Percentiles rank a stretch among this genome's conserved stretches.
phyloP scores from a whole-genome alignment of 2,329 filamentous ascomycete species.

The Calycina herbarum region DNA sequence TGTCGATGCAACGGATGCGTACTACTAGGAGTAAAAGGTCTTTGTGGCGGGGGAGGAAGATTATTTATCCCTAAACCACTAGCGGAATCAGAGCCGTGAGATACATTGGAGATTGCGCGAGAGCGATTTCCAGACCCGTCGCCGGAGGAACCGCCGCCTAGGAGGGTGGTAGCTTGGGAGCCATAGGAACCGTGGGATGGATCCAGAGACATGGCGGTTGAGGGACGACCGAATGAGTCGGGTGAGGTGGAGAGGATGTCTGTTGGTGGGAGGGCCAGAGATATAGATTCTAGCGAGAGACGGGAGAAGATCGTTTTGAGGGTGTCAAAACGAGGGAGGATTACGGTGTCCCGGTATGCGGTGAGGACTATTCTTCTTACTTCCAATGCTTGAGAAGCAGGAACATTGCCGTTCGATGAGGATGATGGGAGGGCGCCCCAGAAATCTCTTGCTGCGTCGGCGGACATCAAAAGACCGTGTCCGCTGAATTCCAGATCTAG shows the following conservation, averaged over 20 bases:
- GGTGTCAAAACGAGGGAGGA: constrained; percentile 83
- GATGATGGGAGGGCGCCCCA: constrained; percentile 71
- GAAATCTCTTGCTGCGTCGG: constrained; percentile 81
- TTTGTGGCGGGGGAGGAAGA: constrained; percentile 29
- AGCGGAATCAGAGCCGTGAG: constrained; percentile 49
- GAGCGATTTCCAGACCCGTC: constrained; percentile 60
- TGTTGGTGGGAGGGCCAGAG: constrained; percentile 45
- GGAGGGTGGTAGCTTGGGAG: constrained; percentile 74
- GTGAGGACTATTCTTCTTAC: constrained; percentile 86
- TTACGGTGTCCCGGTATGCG: constrained; percentile 83
- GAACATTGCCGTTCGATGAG: constrained; percentile 46
- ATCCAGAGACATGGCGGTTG: constrained; percentile 75
- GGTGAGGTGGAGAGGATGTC: constrained; percentile 49
- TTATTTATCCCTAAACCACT: constrained; percentile 30
- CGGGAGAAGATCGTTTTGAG: constrained; percentile 89
- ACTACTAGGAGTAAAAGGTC: constrained; percentile 35
- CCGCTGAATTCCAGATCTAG: constrained; percentile 93
- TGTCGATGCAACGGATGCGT: constrained; percentile 30
- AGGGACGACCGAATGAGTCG: constrained; percentile 57
- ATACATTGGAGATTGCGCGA: constrained; percentile 85
- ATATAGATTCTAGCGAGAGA: constrained; percentile 73
- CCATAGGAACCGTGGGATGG: constrained; percentile 77
- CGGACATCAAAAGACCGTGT: constrained; percentile 73
- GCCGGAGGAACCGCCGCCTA: constrained; percentile 57
- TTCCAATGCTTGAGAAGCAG: constrained; percentile 62